Conservation (phyloP, 768 basidiomycete species). For the Lactarius evosmus region DNA sequence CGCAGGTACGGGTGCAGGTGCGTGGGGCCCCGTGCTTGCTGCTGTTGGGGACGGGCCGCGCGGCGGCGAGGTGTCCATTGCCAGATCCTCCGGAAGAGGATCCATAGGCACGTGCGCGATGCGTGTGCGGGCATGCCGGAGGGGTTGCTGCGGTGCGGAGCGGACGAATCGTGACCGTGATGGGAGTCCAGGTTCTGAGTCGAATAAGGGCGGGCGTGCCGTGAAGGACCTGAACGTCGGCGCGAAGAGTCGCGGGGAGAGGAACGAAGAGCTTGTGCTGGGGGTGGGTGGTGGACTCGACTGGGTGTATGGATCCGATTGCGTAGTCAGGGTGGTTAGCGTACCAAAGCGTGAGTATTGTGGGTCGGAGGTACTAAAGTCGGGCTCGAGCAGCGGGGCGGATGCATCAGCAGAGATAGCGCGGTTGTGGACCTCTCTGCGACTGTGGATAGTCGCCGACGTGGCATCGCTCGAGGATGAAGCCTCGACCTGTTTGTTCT, state of each 20-base stretch:
- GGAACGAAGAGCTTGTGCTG: background rate
- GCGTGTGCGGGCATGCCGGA: constrained; percentile 24
- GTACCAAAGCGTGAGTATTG: constrained; percentile 2
- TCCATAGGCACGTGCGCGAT: constrained; percentile 24
- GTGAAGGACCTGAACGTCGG: constrained; percentile 14
- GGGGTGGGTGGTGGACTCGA: background rate
- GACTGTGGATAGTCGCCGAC: constrained; percentile 6
- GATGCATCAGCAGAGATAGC: constrained; percentile 23
- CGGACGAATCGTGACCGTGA: constrained; percentile 6
- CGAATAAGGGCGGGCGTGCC: constrained; percentile 2
- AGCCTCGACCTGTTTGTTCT: background rate
- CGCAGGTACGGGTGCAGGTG: background rate
- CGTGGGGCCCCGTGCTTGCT: constrained; percentile 1
- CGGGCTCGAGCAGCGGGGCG: constrained; percentile 24
- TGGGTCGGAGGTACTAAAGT: background rate
- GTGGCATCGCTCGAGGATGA: constrained; percentile 4
- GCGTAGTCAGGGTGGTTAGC: background rate
- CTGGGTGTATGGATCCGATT: background rate
- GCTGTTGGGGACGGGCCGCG: constrained; percentile 12
- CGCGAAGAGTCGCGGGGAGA: constrained; percentile 15
- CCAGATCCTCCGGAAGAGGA: constrained; percentile 23
- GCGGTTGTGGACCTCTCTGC: constrained; percentile 19
- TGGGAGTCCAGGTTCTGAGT: constrained; percentile 8
- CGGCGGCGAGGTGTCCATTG: background rate
- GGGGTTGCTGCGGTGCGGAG: constrained; percentile 13